A percentile compares a stretch with the other conserved stretches of the same genome.
Evolutionary conservation across 495 filamentous ascomycete genomes (phyloP).

Genomic region (Neurospora sp.): DNA sequence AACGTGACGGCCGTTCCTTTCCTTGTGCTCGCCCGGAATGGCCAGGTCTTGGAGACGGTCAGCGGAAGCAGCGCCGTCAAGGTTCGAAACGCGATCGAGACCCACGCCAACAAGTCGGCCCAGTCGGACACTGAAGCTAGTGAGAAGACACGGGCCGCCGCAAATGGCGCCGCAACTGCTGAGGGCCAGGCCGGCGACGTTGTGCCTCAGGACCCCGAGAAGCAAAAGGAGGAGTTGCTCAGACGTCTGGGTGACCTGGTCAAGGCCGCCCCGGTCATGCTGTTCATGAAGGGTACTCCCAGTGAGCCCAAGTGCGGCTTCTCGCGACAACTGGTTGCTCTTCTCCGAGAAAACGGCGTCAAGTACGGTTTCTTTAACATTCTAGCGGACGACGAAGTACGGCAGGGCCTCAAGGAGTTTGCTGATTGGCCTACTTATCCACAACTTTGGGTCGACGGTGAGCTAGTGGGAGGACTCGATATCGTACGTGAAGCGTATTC

Average conservation of each 20-base stretch:
- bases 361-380: conserved; percentile 99
- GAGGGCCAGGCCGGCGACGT: conserved; percentile 13
- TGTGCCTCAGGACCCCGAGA: conserved; percentile 35
- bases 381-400: conserved; percentile 91
- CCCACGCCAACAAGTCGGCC: conserved; percentile 45
- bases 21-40: conserved; percentile 67
- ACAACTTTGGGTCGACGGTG: conserved; percentile 74
- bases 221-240: conserved; percentile 68
- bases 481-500: conserved; percentile 56
- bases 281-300: conserved; percentile 93
- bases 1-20: conserved; percentile 90
- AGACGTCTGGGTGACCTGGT: conserved; percentile 69
- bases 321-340: conserved; percentile 73
- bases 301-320: conserved; percentile 90
- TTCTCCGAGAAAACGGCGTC: conserved; percentile 78
- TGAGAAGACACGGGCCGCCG: conserved; percentile 13
- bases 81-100: conserved; percentile 74
- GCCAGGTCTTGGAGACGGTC: conserved; percentile 64
- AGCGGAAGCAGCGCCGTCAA: conserved; percentile 79
- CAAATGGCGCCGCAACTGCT: conserved; percentile 19
- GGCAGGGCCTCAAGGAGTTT: conserved; percentile 89
- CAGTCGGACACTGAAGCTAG: conserved; percentile 2
- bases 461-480: conserved; percentile 86
- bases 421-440: conserved; percentile 97
- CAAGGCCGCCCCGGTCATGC: conserved; percentile 91